Base-by-base conservation (phyloP, 345 rosid genomes). In the Hibiscus tridactylites region DNA sequence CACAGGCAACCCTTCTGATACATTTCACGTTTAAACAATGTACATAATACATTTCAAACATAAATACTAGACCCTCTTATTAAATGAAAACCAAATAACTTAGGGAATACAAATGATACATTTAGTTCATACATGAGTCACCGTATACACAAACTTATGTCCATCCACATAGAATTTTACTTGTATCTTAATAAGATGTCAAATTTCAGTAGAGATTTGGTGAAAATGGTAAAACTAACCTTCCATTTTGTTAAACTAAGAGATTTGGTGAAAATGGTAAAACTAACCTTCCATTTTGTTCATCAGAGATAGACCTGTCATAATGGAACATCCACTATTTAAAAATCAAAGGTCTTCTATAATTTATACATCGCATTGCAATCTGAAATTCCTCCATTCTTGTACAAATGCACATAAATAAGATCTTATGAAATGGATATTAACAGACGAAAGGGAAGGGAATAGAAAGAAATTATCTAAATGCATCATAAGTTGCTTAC, bases 1-100 rank as follows among this genome's bases (percentile, higher is more conserved):
- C 74, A 90, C 83, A 0, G 94, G 94, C 79, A 95, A 81, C 42
- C 99, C 96, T 72, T 95, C 99, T 26, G 97, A 95, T n/a, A n/a
- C n/a, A n/a, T n/a, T n/a, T n/a, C n/a, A n/a, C n/a, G n/a, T n/a
- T n/a, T n/a, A n/a, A n/a, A n/a, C n/a, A n/a, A n/a, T n/a, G n/a
- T n/a, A n/a, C n/a, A n/a, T n/a, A 21, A 31, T n/a, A 19, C 16
- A 19, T 39, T 17, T 39, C 50, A 64, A 64, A 19, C 68, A 64
- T 39, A 39, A 35, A 39, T 6, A 39, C 28, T 50, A 12, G 1
- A 15, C 7, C 11, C 16, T 13, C 10, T 10, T 42, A 42, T 9
- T 12, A 42, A 42, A 42, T 42, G 9, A 42, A 42, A 42, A 42
- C 47, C 47, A 42, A 44, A 44, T n/a, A 26, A 63, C 28, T 9